phyloP scores from a whole-genome alignment of 2,329 filamentous ascomycete genomes.

The Trichocomaceae sp. region DNA sequence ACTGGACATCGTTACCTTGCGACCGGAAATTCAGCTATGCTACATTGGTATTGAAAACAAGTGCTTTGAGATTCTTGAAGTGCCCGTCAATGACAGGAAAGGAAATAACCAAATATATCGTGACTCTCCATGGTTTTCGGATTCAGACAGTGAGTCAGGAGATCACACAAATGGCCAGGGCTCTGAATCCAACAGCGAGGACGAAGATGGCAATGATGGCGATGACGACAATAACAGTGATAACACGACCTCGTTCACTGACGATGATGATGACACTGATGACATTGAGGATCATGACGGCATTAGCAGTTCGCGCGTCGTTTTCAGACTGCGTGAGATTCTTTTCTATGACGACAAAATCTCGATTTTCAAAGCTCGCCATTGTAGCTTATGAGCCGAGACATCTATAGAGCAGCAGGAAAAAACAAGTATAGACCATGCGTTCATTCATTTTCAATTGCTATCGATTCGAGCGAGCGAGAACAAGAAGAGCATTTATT shows the following conservation, averaged over 20 bases:
- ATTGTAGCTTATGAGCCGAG: conserved; percentile 43
- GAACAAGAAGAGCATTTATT: not conserved
- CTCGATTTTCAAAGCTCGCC: conserved; percentile 69
- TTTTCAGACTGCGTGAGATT: conserved; percentile 66
- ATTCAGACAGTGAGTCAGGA: conserved; percentile 31
- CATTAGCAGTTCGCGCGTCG: conserved; percentile 36
- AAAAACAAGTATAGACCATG: not conserved
- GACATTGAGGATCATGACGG: conserved; percentile 47
- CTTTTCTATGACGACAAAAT: conserved; percentile 80
- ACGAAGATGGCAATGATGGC: conserved; percentile 44
- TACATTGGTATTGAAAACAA: conserved; percentile 71
- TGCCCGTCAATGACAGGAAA: conserved; percentile 34
- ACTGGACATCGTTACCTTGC: conserved; percentile 68
- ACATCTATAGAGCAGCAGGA: not conserved
- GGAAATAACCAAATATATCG: conserved; percentile 9
- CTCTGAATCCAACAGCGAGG: conserved; percentile 27
- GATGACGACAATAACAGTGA: conserved; percentile 44
- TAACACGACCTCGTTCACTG: conserved; percentile 23
- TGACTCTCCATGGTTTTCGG: conserved; percentile 13
- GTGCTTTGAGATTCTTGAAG: conserved; percentile 75
- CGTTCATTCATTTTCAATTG: conserved; percentile 3
- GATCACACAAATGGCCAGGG: conserved; percentile 22
- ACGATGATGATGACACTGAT: conserved; percentile 36
- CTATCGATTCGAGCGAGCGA: conserved; percentile 3
- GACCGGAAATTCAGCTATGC: conserved; percentile 68